These are phyloP conservation scores for Pyrus betulifolia DNA, from an alignment of 306 rosid genomes.

Conservation along the genomic window DNA sequence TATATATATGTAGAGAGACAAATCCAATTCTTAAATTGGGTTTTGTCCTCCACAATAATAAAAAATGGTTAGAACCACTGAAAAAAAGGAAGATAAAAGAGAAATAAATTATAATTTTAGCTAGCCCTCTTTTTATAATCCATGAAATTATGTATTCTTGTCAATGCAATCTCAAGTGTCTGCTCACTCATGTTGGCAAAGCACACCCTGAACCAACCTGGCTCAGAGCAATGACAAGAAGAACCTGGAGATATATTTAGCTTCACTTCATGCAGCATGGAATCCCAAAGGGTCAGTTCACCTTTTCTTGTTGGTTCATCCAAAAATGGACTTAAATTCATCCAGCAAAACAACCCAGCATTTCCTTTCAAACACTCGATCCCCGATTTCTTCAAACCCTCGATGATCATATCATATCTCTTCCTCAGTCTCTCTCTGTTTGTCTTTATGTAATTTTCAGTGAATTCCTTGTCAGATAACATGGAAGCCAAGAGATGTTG, in stretches of 20 bases:
- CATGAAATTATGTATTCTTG: constrained; percentile 44
- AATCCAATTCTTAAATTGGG: constrained; percentile 7
- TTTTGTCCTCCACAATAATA: constrained; percentile 23
- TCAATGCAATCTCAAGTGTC: constrained; percentile 45
- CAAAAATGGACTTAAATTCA: constrained; percentile 40
- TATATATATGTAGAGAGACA: constrained; percentile 1
- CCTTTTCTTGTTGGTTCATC: constrained; percentile 2
- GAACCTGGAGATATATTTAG: constrained; percentile 75
- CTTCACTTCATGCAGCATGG: constrained; percentile 41
- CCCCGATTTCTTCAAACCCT: constrained; percentile 48
- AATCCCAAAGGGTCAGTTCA: constrained; percentile 56
- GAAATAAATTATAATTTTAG: not conserved
- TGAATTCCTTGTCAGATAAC: constrained; percentile 52
- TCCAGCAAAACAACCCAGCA: constrained; percentile 81
- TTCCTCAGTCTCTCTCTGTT: constrained; percentile 49
- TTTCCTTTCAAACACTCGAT: constrained; percentile 62
- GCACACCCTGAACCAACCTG: constrained; percentile 86
- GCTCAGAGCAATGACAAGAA: constrained; percentile 68
- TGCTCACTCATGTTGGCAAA: constrained; percentile 67
- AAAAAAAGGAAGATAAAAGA: constrained; percentile 15
- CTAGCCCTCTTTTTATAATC: not conserved
- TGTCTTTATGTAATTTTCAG: constrained; percentile 33
- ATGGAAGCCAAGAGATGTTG: constrained; percentile 67
- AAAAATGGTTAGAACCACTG: constrained; percentile 42
- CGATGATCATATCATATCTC: constrained; percentile 50